Evolutionary conservation across 495 filamentous ascomycete species (phyloP).

Genomic region (Aspergillus indologenus): DNA sequence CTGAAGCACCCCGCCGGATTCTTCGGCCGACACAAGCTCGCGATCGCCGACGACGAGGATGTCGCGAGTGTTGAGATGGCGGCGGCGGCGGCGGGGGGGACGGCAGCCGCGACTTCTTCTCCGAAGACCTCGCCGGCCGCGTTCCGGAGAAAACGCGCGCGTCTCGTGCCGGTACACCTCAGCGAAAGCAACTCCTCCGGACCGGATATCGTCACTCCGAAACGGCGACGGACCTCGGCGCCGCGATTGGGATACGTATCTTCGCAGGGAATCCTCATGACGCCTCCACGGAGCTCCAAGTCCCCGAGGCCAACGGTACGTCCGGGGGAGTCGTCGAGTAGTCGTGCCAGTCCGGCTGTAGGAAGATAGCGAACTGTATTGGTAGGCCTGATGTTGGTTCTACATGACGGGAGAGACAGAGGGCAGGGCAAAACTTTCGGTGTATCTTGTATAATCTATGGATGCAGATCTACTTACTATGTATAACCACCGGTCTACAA

Average conservation of each 20-base stretch:
- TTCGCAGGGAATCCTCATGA: constrained; percentile 25
- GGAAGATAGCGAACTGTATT: background rate
- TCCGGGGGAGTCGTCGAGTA: background rate
- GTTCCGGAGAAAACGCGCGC: constrained; percentile 17
- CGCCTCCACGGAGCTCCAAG: constrained; percentile 9
- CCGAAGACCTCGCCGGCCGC: background rate
- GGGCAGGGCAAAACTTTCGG: too few relatives aligned
- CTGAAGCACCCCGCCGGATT: constrained; percentile 30
- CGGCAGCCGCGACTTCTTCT: background rate
- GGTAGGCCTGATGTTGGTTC: too few relatives aligned
- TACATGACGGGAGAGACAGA: too few relatives aligned
- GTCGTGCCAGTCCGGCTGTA: background rate
- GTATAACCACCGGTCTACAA: too few relatives aligned
- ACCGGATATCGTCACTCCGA: constrained; percentile 16
- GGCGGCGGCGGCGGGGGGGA: too few relatives aligned
- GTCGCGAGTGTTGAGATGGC: background rate
- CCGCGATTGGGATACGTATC: constrained; percentile 9
- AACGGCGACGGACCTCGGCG: constrained; percentile 15
- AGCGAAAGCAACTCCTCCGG: background rate
- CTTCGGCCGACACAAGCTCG: constrained; percentile 41
- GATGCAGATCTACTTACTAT: background rate
- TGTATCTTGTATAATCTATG: background rate
- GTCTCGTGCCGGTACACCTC: background rate
- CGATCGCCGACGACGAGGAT: constrained; percentile 33
- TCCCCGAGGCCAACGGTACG: constrained; percentile 5